These are phyloP conservation scores for Cordyceps tenuipes DNA, from an alignment of 2,329 filamentous ascomycete species.

Conservation along the genomic window DNA sequence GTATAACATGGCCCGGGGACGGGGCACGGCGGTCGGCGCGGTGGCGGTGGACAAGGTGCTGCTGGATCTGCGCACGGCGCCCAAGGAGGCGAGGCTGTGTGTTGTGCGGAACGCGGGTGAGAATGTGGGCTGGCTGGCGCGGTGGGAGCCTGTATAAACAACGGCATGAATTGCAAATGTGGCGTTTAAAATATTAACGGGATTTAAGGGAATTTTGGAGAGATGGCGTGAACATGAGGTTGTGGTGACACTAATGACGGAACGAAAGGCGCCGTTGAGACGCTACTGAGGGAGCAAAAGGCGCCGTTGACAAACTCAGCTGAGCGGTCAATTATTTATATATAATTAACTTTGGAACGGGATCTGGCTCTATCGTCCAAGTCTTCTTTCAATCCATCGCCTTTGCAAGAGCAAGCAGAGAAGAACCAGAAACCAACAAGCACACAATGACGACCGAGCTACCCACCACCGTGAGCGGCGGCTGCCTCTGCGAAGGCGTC, in stretches of 20 bases:
- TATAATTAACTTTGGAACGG: neutral
- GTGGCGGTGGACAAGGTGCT: slow-evolving; percentile 53
- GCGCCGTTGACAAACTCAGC: slow-evolving; percentile 1
- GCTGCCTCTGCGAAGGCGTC: slow-evolving; percentile 43
- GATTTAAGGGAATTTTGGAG: neutral
- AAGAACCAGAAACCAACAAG: too few relatives aligned
- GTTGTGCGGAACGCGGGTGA: slow-evolving; percentile 77
- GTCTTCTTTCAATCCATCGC: neutral
- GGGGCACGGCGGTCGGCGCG: slow-evolving; percentile 66
- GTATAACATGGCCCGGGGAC: slow-evolving; percentile 70
- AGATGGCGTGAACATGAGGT: neutral
- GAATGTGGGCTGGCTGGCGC: slow-evolving; percentile 66
- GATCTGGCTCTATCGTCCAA: neutral
- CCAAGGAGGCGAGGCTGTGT: slow-evolving; percentile 51
- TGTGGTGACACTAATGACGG: neutral
- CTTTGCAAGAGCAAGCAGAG: neutral
- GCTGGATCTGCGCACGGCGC: slow-evolving; percentile 22
- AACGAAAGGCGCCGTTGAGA: slow-evolving; percentile 9
- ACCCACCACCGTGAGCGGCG: slow-evolving; percentile 34
- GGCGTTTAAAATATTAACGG: too few relatives aligned
- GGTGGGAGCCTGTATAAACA: slow-evolving; percentile 59
- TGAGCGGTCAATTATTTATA: neutral
- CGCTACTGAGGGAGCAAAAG: too few relatives aligned
- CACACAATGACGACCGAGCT: slow-evolving; percentile 11
- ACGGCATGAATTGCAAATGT: neutral